Evolutionary conservation across 164 flowering plant genomes (phyloP), one percentile per base, ranked within the genome.

Genomic region (Sextonia rubra): DNA sequence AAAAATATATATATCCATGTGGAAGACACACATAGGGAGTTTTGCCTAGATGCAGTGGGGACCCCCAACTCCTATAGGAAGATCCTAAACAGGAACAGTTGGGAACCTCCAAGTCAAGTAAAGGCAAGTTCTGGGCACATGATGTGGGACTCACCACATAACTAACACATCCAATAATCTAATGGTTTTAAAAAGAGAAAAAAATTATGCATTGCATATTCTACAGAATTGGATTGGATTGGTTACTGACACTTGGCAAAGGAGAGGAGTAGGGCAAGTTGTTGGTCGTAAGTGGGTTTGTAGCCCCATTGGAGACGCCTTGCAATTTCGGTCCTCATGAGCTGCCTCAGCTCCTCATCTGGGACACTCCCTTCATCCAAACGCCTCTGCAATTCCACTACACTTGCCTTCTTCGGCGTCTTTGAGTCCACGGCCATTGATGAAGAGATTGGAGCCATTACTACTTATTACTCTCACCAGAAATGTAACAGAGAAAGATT

Each of bases 241-340:
- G 61, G 61, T 17, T 23, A 7, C 61, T 26, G 22, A 74, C 76
- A 60, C 11, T 74, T 56, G 27, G 60, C 60, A 6, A 74, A 60
- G 15, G 26, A 14, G 12, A 74, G 68, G 27, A 68, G 60, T 48
- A 68, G 25, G 60, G 69, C 77, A 5, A 74, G 30, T 17, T 74
- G 77, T 27, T 74, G 23, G 26, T 74, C 65, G 25, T 74, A 26
- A 26, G 76, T 68, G n/a, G 76, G 48, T 68, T 74, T 74, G 7
- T 62, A 68, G 17, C 72, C 68, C 76, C 76, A 74, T 68, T 69
- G 65, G 29, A 74, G 67, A 69, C 76, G 76, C 68, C 64, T 69
- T 26, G 22, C 17, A 61, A 12, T 37, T 23, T 49, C 47, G 44
- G 69, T 25, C 67, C 68, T 68, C 30, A 74, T 74, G 2, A 74